These are phyloP conservation scores for Schwanniomyces etchellsii DNA, from an alignment of 1,139 yeast genomes.

Conservation along the genomic window DNA sequence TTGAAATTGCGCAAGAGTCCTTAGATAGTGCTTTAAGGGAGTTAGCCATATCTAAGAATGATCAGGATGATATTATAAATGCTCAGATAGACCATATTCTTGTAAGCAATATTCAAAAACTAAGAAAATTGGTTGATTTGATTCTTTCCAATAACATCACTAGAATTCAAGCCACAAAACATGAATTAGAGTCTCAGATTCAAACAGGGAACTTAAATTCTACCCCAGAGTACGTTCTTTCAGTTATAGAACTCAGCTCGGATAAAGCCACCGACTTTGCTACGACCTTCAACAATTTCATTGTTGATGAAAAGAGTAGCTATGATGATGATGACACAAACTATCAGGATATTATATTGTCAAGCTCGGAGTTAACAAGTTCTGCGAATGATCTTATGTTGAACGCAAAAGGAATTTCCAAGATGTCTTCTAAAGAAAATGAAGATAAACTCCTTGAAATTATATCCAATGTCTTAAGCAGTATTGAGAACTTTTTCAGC, in stretches of 20 bases:
- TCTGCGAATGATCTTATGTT: conserved; percentile 61
- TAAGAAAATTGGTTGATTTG: conserved; percentile 63
- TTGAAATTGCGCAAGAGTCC: conserved; percentile 75
- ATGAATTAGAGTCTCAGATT: conserved; percentile 71
- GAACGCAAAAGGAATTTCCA: conserved; percentile 65
- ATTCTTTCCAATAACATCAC: conserved; percentile 65
- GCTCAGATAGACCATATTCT: conserved; percentile 56
- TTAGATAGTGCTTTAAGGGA: conserved; percentile 69
- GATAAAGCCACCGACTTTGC: conserved; percentile 79
- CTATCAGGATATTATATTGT: conserved; percentile 50
- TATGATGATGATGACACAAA: conserved; percentile 58
- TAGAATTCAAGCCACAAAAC: conserved; percentile 68
- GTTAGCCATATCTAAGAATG: conserved; percentile 51
- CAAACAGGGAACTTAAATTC: conserved; percentile 81
- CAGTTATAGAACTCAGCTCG: conserved; percentile 67
- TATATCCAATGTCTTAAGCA: conserved; percentile 55
- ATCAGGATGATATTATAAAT: conserved; percentile 49
- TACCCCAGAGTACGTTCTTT: conserved; percentile 65
- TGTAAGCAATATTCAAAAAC: conserved; percentile 43
- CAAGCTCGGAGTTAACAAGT: conserved; percentile 63
- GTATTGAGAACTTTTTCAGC: conserved; percentile 58
- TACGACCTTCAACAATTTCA: conserved; percentile 66
- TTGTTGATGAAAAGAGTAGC: conserved; percentile 67
- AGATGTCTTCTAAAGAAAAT: conserved; percentile 47
- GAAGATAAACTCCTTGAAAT: conserved; percentile 47